phyloP scores from a whole-genome alignment of 495 filamentous ascomycete genomes.

The Talaromyces trachyspermus region DNA sequence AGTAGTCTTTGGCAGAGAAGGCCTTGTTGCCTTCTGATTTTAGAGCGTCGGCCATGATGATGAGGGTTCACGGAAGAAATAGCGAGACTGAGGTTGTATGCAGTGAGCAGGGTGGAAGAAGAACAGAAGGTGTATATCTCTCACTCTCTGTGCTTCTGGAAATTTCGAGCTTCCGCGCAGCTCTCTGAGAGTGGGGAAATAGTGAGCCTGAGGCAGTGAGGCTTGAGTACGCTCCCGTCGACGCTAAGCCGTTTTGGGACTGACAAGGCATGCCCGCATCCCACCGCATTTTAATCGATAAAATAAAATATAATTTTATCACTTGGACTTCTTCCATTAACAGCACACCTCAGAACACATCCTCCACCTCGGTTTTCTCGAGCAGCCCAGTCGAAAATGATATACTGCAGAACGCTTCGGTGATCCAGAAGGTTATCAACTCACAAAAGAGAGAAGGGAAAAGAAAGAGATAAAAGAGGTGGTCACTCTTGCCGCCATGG shows the following conservation, averaged over 20 bases:
- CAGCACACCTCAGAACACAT: background rate
- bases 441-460: background rate
- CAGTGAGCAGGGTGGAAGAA: background rate
- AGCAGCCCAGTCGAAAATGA: constrained; percentile 1
- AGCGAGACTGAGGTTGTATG: background rate
- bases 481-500: too few relatives aligned
- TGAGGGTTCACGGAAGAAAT: background rate
- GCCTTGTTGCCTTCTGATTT: constrained; percentile 98
- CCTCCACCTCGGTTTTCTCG: background rate
- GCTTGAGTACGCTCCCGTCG: too few relatives aligned
- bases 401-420: background rate
- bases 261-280: background rate
- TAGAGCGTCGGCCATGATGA: constrained; percentile 52
- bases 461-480: too few relatives aligned
- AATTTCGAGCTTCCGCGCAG: constrained; percentile 29
- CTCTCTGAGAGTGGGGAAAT: background rate
- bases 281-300: background rate
- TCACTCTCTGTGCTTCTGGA: constrained; percentile 33
- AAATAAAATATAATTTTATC: background rate
- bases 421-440: constrained; percentile 4
- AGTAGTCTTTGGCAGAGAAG: constrained; percentile 92
- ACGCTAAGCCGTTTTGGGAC: background rate
- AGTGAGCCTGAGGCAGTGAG: background rate
- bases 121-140: background rate
- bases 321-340: too few relatives aligned